These are phyloP conservation scores for Calonectria montana DNA, from an alignment of 2,329 filamentous ascomycete genomes.

Conservation along the genomic window DNA sequence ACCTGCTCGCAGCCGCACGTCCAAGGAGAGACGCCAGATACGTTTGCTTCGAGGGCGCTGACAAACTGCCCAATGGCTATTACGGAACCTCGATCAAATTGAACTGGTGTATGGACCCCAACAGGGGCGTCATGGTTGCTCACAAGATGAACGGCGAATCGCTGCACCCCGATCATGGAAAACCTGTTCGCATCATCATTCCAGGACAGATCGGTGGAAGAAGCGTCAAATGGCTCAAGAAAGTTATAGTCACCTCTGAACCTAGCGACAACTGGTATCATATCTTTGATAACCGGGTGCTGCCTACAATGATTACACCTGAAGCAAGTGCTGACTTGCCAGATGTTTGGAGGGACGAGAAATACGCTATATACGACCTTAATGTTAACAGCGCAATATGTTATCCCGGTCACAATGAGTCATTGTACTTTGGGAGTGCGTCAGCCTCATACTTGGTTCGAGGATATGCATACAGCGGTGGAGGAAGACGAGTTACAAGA, in stretches of 20 bases:
- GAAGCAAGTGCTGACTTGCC: constrained; percentile 80
- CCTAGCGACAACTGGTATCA: constrained; percentile 97
- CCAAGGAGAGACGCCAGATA: constrained; percentile 80
- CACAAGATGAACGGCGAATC: constrained; percentile 91
- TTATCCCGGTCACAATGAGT: constrained; percentile 83
- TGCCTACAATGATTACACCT: constrained; percentile 87
- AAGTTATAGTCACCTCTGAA: constrained; percentile 78
- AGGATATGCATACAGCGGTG: constrained; percentile 91
- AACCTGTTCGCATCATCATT: constrained; percentile 83
- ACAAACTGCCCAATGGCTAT: constrained; percentile 87
- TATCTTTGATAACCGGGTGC: constrained; percentile 90
- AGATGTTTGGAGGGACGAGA: constrained; percentile 87
- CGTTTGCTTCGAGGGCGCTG: constrained; percentile 91
- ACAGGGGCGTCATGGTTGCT: constrained; percentile 86
- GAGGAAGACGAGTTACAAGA: constrained; percentile 83
- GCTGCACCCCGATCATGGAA: constrained; percentile 86
- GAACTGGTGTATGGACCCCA: constrained; percentile 87
- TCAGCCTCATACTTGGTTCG: constrained; percentile 71
- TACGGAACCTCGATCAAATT: constrained; percentile 91
- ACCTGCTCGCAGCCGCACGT: constrained; percentile 75
- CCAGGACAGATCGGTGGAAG: constrained; percentile 92
- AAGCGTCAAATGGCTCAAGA: constrained; percentile 93
- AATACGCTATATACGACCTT: constrained; percentile 93
- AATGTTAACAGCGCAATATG: constrained; percentile 87
- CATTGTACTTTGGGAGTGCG: constrained; percentile 61